Evolutionary conservation across 768 basidiomycete species (phyloP).

Genomic region (Gymnopilus junonius): DNA sequence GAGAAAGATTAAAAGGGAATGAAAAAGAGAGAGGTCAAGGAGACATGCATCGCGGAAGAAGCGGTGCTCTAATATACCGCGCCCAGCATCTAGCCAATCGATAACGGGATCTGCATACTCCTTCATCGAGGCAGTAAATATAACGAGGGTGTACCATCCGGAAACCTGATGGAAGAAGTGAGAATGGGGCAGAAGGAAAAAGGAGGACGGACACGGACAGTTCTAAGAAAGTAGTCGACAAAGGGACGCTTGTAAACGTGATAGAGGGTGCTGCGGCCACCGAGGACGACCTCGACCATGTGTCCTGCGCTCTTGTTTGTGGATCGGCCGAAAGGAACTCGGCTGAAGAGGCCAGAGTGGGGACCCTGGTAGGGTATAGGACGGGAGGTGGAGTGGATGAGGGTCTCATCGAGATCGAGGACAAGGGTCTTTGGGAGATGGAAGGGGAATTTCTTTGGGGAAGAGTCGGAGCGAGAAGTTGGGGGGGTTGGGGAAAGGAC

Average conservation of each 20-base stretch:
- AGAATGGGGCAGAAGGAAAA: conserved; percentile 2
- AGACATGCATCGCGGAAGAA: conserved; percentile 88
- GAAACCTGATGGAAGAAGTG: conserved; percentile 68
- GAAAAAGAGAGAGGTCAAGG: conserved; percentile 1
- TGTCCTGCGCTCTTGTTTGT: conserved; percentile 73
- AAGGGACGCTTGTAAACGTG: conserved; percentile 99
- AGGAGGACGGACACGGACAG: conserved; percentile 25
- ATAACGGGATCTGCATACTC: conserved; percentile 99
- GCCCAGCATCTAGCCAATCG: conserved; percentile 96
- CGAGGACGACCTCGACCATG: conserved; percentile 92
- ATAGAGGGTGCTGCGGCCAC: conserved; percentile 88
- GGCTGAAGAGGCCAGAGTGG: conserved; percentile 66
- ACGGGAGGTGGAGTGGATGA: conserved; percentile 95
- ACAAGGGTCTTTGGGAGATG: conserved; percentile 93
- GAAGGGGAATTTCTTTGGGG: conserved; percentile 70
- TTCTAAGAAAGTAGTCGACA: conserved; percentile 68
- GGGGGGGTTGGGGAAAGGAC: conserved; percentile 5
- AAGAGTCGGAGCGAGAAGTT: conserved; percentile 47
- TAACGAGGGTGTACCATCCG: conserved; percentile 97
- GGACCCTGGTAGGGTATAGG: conserved; percentile 56
- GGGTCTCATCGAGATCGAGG: conserved; percentile 96
- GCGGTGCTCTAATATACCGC: conserved; percentile 86
- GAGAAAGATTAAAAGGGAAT: conserved; percentile 9
- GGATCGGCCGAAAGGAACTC: conserved; percentile 49
- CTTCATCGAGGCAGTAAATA: conserved; percentile 98